phyloP scores from a whole-genome alignment of 768 basidiomycete species.

The Austroboletus festivus region DNA sequence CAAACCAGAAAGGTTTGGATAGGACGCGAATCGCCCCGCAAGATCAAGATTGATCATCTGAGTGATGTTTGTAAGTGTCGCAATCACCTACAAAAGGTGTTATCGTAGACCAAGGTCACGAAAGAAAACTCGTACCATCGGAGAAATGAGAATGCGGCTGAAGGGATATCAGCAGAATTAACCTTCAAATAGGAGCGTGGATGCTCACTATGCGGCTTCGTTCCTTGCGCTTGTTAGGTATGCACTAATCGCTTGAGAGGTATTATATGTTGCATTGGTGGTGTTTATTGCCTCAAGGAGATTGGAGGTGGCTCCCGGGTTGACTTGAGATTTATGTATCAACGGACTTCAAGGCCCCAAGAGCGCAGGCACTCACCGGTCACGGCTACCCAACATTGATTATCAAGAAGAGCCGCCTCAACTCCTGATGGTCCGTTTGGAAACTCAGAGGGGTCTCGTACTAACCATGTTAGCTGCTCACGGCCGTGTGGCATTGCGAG shows the following conservation, averaged over 20 bases:
- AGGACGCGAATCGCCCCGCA: slow-evolving; percentile 25
- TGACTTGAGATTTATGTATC: slow-evolving; percentile 31
- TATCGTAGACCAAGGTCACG: neutral
- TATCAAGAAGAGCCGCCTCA: slow-evolving; percentile 42
- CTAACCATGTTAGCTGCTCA: slow-evolving; percentile 45
- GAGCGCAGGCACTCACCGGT: slow-evolving; percentile 39
- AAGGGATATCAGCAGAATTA: slow-evolving; percentile 3
- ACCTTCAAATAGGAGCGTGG: neutral
- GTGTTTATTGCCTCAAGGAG: slow-evolving; percentile 36
- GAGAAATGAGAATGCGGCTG: slow-evolving; percentile 19
- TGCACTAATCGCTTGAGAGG: slow-evolving; percentile 46
- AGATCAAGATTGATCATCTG: slow-evolving; percentile 35
- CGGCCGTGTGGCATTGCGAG: slow-evolving; percentile 30
- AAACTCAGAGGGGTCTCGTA: slow-evolving; percentile 42
- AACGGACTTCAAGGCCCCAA: neutral
- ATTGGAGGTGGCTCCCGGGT: slow-evolving; percentile 37
- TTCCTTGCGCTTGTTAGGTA: slow-evolving; percentile 50
- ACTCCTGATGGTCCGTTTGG: slow-evolving; percentile 44
- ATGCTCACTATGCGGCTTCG: slow-evolving; percentile 55
- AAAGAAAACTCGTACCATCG: slow-evolving; percentile 4
- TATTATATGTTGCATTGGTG: slow-evolving; percentile 45
- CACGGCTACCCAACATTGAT: slow-evolving; percentile 54
- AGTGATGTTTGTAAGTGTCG: slow-evolving; percentile 38
- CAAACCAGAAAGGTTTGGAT: slow-evolving; percentile 33
- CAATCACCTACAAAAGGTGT: slow-evolving; percentile 19